Conservation (phyloP, 208 protist species). For the Acanthamoeba healyi region DNA sequence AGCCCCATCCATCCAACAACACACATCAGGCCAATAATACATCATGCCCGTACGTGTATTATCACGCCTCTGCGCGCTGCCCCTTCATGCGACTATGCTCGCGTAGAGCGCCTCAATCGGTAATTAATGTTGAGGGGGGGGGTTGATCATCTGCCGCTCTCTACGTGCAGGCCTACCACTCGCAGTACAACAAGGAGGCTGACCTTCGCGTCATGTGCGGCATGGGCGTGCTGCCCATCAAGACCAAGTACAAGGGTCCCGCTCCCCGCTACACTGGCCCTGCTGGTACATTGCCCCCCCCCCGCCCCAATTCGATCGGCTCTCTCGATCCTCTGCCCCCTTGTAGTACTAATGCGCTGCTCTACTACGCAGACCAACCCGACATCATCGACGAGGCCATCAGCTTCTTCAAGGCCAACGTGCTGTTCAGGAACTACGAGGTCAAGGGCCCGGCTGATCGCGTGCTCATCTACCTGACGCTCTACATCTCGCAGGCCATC, state of each 20-base stretch:
- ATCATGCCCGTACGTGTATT: neutral
- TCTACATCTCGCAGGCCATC: slow-evolving; percentile 94
- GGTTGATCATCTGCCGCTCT: neutral
- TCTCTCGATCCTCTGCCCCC: neutral
- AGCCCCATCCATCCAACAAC: neutral
- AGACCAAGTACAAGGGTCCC: slow-evolving; percentile 86
- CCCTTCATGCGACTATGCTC: no score
- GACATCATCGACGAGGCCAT: slow-evolving; percentile 95
- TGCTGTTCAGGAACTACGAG: slow-evolving; percentile 94
- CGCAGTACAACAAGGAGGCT: slow-evolving; percentile 79
- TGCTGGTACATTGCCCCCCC: slow-evolving; percentile 15
- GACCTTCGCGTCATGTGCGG: slow-evolving; percentile 79
- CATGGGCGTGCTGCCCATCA: slow-evolving; percentile 86
- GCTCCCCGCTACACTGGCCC: slow-evolving; percentile 79
- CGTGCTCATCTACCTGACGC: slow-evolving; percentile 93
- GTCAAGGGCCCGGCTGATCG: slow-evolving; percentile 93
- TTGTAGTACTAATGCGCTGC: no score
- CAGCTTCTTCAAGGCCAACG: slow-evolving; percentile 94
- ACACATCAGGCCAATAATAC: neutral
- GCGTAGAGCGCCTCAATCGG: no score
- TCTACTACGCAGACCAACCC: slow-evolving; percentile 72
- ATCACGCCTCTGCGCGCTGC: neutral
- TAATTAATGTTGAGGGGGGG: neutral
- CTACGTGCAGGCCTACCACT: slow-evolving; percentile 89
- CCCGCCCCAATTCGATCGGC: neutral